phyloP scores from a whole-genome alignment of 257 asterid genomes.

The Mentha longifolia region DNA sequence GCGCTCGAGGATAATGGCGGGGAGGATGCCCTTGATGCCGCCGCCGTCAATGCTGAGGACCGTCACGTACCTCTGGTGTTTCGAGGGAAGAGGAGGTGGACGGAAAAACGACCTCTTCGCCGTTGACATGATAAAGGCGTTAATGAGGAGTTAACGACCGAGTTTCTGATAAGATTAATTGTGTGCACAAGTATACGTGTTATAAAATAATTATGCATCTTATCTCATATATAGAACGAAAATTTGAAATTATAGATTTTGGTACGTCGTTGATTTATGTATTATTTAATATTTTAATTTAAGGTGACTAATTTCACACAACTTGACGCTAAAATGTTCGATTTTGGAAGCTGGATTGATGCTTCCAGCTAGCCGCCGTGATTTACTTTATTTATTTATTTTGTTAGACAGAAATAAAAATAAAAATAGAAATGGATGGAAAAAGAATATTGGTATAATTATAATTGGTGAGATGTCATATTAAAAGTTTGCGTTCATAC shows the following conservation, averaged over 20 bases:
- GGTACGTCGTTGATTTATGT: no score
- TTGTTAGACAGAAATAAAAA: background rate
- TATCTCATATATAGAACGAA: background rate
- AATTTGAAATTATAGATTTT: background rate
- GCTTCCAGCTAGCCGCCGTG: conserved; percentile 18
- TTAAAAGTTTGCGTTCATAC: conserved; percentile 1
- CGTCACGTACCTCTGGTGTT: conserved; percentile 41
- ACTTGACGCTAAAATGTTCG: background rate
- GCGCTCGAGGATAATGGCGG: conserved; percentile 49
- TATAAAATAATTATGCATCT: background rate
- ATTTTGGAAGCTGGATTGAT: conserved; percentile 8
- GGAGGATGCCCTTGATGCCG: conserved; percentile 60
- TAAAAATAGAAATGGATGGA: background rate
- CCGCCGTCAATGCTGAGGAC: conserved; percentile 76
- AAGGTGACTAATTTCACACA: background rate
- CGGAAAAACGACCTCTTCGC: conserved; percentile 11
- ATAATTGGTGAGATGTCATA: background rate
- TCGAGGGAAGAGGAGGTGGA: conserved; percentile 31
- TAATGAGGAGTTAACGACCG: no score
- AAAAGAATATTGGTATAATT: background rate
- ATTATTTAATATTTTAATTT: background rate
- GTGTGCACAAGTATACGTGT: background rate
- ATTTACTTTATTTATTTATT: background rate
- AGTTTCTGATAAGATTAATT: background rate
- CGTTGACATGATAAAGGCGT: conserved; percentile 21